These are phyloP conservation scores for Castanea sativa DNA, from an alignment of 306 rosid genomes.

Conservation along the genomic window DNA sequence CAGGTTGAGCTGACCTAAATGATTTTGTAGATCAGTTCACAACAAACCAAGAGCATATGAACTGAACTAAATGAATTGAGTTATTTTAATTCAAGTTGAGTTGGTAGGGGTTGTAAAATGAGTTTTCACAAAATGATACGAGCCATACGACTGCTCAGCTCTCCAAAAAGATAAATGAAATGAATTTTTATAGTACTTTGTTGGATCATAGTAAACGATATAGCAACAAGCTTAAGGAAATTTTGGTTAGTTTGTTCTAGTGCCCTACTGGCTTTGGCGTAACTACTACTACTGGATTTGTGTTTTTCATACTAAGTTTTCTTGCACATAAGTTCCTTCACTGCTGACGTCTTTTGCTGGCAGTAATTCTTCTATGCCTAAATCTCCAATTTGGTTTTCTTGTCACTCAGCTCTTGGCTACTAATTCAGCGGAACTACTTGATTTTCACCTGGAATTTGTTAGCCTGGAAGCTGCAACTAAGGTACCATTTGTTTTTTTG, in stretches of 20 bases:
- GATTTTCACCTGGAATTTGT: constrained; percentile 81
- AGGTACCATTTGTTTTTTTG: constrained; percentile 50
- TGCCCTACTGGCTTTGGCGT: not conserved
- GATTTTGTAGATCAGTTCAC: not conserved
- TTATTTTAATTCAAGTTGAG: not conserved
- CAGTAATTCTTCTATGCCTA: not conserved
- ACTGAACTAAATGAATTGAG: not conserved
- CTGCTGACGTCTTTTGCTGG: constrained; percentile 1
- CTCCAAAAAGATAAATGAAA: not conserved
- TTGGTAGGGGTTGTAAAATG: not conserved
- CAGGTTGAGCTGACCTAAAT: not conserved
- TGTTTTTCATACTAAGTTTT: not conserved
- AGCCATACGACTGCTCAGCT: not conserved
- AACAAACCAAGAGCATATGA: not conserved
- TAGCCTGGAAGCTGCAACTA: constrained; percentile 79
- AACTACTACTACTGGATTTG: not conserved
- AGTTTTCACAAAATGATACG: not conserved
- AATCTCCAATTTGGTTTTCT: constrained; percentile 28
- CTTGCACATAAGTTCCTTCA: constrained; percentile 3
- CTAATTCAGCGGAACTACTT: constrained; percentile 78
- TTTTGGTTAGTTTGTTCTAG: not conserved
- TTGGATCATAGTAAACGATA: not conserved
- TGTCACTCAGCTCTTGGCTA: constrained; percentile 67
- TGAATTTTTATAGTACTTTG: not conserved
- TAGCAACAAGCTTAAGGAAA: not conserved